Conservation (phyloP, 257 asterid genomes). For the Hygrophila difformis region DNA sequence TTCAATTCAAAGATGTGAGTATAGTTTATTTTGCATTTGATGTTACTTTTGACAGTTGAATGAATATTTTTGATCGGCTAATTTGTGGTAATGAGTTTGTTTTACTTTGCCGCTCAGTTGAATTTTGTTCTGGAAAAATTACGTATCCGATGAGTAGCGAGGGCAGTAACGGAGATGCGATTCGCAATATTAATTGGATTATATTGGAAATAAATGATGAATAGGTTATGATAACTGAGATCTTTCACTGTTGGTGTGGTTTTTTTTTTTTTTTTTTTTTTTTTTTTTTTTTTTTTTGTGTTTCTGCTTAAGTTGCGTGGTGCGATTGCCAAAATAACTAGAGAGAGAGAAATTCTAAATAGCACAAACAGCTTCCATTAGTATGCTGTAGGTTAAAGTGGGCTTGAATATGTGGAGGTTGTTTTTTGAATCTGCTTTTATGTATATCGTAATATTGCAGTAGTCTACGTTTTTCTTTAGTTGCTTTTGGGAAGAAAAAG, state of each 20-base stretch:
- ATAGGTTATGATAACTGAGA: no score
- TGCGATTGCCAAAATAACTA: no score
- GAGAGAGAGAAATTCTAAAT: no score
- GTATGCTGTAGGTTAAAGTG: no score
- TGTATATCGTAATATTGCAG: not conserved
- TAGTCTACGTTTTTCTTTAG: not conserved
- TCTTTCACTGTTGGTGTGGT: no score
- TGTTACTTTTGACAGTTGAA: not conserved
- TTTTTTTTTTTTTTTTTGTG: no score
- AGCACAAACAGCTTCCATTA: no score
- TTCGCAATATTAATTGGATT: conserved; percentile 1
- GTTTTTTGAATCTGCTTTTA: not conserved
- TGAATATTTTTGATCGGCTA: not conserved
- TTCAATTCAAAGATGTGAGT: conserved; percentile 67
- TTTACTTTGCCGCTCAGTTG: not conserved
- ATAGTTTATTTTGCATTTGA: not conserved
- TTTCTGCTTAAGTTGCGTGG: no score
- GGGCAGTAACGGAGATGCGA: not conserved
- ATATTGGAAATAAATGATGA: not conserved
- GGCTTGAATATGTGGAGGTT: no score
- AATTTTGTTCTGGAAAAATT: not conserved
- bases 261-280: no score
- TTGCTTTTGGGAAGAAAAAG: not conserved
- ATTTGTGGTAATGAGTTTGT: not conserved
- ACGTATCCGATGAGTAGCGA: not conserved